phyloP scores from a whole-genome alignment of 805 yeast genomes.

The Candida montana region DNA sequence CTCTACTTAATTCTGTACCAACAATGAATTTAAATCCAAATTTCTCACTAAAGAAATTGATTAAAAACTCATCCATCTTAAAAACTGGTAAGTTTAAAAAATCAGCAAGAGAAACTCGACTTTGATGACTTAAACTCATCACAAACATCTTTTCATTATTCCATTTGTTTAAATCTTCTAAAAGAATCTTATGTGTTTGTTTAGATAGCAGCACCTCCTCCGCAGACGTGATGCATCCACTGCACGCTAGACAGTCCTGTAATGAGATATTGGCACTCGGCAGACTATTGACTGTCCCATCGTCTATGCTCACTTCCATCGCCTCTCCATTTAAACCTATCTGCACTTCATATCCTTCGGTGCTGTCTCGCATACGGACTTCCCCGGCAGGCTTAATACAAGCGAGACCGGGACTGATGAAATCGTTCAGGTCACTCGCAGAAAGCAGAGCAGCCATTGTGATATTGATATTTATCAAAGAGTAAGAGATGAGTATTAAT shows the following conservation, averaged over 20 bases:
- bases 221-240: slow-evolving; percentile 97
- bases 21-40: slow-evolving; percentile 72
- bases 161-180: slow-evolving; percentile 46
- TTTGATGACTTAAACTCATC: slow-evolving; percentile 79
- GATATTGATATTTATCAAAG: no score
- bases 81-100: slow-evolving; percentile 51
- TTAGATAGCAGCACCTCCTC: slow-evolving; percentile 89
- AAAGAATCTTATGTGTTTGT: slow-evolving; percentile 79
- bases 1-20: slow-evolving; percentile 81
- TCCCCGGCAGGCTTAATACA: slow-evolving; percentile 82
- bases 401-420: slow-evolving; percentile 89
- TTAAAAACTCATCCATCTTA: slow-evolving; percentile 55
- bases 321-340: slow-evolving; percentile 56
- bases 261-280: slow-evolving; percentile 83
- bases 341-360: slow-evolving; percentile 44
- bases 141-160: slow-evolving; percentile 45
- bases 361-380: slow-evolving; percentile 23
- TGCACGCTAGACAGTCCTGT: slow-evolving; percentile 92
- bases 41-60: slow-evolving; percentile 49
- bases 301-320: slow-evolving; percentile 62
- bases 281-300: slow-evolving; percentile 38
- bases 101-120: slow-evolving; percentile 74
- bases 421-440: slow-evolving; percentile 89
- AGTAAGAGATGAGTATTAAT: neutral
- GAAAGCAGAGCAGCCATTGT: slow-evolving; percentile 82